A percentile compares a stretch with the other conserved stretches of the same genome.
Conservation (phyloP, 2,329 filamentous ascomycete species). For the Aspergillus eucalypticola region DNA sequence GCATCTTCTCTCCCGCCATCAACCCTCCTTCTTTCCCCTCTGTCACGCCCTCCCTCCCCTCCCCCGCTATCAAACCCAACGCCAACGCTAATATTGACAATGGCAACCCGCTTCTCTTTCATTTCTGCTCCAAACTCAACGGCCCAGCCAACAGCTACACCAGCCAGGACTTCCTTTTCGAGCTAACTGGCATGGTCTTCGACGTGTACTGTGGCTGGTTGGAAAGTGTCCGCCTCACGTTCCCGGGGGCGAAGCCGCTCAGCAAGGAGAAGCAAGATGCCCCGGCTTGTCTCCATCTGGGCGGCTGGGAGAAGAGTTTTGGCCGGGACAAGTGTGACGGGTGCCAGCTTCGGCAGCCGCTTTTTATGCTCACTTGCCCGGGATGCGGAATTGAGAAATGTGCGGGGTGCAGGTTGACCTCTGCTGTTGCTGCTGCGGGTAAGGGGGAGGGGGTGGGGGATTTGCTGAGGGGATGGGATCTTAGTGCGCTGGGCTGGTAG, state of each 20-base stretch:
- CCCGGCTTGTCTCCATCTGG: conserved; percentile 27
- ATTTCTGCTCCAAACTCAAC: conserved; percentile 29
- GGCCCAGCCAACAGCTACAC: conserved; percentile 23
- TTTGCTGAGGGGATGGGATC: no score
- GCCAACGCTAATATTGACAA: not conserved
- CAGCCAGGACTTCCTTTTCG: conserved; percentile 24
- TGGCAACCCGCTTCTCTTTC: conserved; percentile 24
- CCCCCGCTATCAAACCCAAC: not conserved
- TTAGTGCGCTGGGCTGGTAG: no score
- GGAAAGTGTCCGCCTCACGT: conserved; percentile 21
- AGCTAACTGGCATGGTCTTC: conserved; percentile 31
- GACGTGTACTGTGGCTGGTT: conserved; percentile 31
- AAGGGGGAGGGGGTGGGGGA: no score
- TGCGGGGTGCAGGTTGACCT: conserved; percentile 32
- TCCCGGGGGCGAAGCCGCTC: conserved; percentile 17
- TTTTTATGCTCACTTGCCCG: conserved; percentile 32
- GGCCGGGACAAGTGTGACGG: conserved; percentile 23
- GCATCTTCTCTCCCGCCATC: no score
- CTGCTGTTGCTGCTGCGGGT: not conserved
- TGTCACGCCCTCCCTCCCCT: not conserved
- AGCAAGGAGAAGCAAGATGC: not conserved
- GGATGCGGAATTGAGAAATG: conserved; percentile 32
- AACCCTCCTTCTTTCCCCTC: not conserved
- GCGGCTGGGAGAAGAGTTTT: conserved; percentile 30
- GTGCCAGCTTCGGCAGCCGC: conserved; percentile 31